A percentile compares a stretch with the other conserved stretches of the same genome.
Conservation (phyloP, 2,329 filamentous ascomycete genomes). For the Dryadomyces sulphureus region DNA sequence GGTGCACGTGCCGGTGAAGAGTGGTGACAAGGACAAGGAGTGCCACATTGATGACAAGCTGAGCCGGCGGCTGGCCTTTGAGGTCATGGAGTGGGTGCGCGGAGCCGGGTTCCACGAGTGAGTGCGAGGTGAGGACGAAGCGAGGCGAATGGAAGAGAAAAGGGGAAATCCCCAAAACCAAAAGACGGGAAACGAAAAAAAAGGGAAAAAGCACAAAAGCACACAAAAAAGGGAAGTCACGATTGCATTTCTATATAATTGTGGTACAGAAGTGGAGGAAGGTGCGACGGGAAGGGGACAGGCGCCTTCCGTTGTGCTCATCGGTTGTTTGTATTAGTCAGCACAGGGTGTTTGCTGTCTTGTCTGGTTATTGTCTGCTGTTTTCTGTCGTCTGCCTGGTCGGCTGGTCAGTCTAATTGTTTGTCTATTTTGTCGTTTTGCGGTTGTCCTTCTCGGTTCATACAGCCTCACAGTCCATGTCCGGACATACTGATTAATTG, state of each 20-base stretch:
- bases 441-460: not conserved
- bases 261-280: not conserved
- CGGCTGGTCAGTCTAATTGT: no score
- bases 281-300: not conserved
- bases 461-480: no score
- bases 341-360: no score
- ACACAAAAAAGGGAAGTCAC: no score
- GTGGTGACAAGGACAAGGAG: constrained; percentile 15
- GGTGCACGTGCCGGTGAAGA: constrained; percentile 26
- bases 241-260: no score
- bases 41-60: constrained; percentile 46
- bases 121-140: not conserved
- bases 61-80: constrained; percentile 65
- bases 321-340: no score
- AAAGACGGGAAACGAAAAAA: not conserved
- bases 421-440: not conserved
- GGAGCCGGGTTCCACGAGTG: not conserved
- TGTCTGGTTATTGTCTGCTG: no score
- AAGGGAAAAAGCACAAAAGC: no score
- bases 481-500: not conserved
- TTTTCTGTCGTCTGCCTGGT: not conserved
- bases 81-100: constrained; percentile 70
- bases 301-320: not conserved
- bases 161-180: not conserved
- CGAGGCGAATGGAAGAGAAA: not conserved